Base-by-base conservation (phyloP, 108 stramenopile species). In the Cyclotella choctawhatcheeana region DNA sequence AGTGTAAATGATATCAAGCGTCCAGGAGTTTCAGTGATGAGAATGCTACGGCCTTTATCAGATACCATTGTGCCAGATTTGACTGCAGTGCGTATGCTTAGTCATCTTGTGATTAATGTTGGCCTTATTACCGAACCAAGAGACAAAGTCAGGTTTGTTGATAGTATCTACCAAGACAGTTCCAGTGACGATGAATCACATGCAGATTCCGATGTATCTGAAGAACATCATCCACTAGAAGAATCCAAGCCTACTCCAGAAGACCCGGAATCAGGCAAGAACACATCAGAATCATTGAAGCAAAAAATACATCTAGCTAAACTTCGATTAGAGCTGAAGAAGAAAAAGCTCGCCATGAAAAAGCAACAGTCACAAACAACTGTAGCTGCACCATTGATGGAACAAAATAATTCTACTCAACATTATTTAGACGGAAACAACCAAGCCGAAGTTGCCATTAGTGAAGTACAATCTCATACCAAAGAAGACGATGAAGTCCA, bases 271-370 rank as follows among this genome's bases (percentile, higher is more conserved):
- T 33, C 69, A 26, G 64, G 44, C 13, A 43, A 32, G 26, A 73
- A 61, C 50, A 67, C 54, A 33, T 67, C 79, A 56, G 54, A 81
- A 48, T 58, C 72, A 44, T 37, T 74, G 2, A 70, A 66, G 56
- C 73, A 81, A 37, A 53, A 74, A 56, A 64, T 81, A 22, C 73
- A 81, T 20, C 68, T 81, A 7, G 80, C 80, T 3, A 69, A 70
- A 32, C 73, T 81, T 2, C 52, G 63, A 31, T 52, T 81, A 33
- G 80, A 56, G 29, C 29, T 30, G 10, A 69, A 69, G 67, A 69
- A 56, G 67, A 69, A 69, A 16, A 17, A 24, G 30, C 17, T 32
- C 4, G 47, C 47, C 18, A n/a, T 48, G 47, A 48, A 48, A n/a
- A 48, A 48, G 47, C 12, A 48, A n/a, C 8, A n/a, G 17, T 48